Evolutionary conservation across 495 filamentous ascomycete species (phyloP).

Genomic region (Penicillium canescens): DNA sequence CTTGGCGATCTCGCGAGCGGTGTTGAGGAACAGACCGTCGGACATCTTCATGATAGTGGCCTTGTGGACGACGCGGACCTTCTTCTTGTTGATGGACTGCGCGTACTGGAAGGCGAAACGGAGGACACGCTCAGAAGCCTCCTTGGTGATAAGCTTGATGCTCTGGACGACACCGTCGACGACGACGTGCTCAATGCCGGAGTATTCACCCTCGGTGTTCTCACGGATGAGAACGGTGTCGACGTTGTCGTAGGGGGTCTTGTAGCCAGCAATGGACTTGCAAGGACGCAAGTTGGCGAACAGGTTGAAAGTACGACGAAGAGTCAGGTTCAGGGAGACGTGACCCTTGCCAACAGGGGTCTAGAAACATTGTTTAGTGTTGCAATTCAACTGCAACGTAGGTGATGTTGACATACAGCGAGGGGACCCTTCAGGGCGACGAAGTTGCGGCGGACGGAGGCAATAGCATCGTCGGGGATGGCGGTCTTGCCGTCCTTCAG

Average conservation of each 20-base stretch:
- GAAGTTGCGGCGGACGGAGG: slow-evolving; percentile 87
- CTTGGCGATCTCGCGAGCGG: slow-evolving; percentile 80
- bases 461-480: slow-evolving; percentile 87
- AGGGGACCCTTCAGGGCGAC: slow-evolving; percentile 97
- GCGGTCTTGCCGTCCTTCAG: slow-evolving; percentile 90
- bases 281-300: slow-evolving; percentile 98
- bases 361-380: slow-evolving; percentile 46
- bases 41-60: slow-evolving; percentile 99
- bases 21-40: slow-evolving; percentile 94
- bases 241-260: slow-evolving; percentile 97
- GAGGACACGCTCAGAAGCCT: slow-evolving; percentile 90
- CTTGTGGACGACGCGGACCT: slow-evolving; percentile 98
- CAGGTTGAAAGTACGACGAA: slow-evolving; percentile 98
- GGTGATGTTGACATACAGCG: slow-evolving; percentile 62
- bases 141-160: slow-evolving; percentile 97
- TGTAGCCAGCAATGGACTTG: slow-evolving; percentile 93
- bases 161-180: slow-evolving; percentile 97
- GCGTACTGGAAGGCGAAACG: slow-evolving; percentile 98
- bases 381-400: background rate
- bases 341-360: slow-evolving; percentile 98
- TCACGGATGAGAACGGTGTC: slow-evolving; percentile 98
- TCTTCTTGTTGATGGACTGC: slow-evolving; percentile 83
- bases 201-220: slow-evolving; percentile 99
- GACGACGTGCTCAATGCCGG: slow-evolving; percentile 97
- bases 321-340: slow-evolving; percentile 97